These are phyloP conservation scores for Colletotrichum noveboracense DNA, from an alignment of 2,329 filamentous ascomycete genomes.

Conservation along the genomic window DNA sequence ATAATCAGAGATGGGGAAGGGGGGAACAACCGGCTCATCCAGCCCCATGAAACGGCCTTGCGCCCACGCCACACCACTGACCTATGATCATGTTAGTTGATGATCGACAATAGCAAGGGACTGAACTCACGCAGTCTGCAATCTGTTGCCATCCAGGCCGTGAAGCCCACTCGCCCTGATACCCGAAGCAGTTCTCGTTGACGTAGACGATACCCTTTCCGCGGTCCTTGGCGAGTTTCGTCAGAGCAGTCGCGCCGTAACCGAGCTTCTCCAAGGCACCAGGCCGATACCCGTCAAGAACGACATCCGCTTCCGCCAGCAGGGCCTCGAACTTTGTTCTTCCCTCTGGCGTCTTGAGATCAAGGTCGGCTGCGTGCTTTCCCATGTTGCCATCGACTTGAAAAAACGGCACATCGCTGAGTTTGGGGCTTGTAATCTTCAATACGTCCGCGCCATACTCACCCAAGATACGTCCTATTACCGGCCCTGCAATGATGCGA, in stretches of 20 bases:
- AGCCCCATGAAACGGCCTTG: constrained; percentile 67
- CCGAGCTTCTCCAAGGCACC: constrained; percentile 68
- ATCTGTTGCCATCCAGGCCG: constrained; percentile 77
- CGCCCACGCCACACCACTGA: constrained; percentile 64
- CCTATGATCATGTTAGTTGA: background rate
- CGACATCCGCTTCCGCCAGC: constrained; percentile 66
- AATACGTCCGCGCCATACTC: constrained; percentile 78
- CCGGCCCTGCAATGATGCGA: constrained; percentile 78
- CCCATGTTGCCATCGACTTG: constrained; percentile 76
- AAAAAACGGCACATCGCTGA: constrained; percentile 76
- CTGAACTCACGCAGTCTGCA: constrained; percentile 60
- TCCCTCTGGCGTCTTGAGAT: constrained; percentile 62
- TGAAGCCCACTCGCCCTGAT: constrained; percentile 61
- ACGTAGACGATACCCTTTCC: constrained; percentile 71
- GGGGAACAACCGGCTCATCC: constrained; percentile 68
- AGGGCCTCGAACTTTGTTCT: constrained; percentile 62
- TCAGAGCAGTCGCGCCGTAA: constrained; percentile 62
- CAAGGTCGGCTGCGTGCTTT: constrained; percentile 69
- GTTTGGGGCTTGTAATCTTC: constrained; percentile 70
- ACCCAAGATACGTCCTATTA: constrained; percentile 73
- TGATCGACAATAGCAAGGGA: too few relatives aligned
- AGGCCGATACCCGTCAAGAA: constrained; percentile 73
- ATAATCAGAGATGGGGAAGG: constrained; percentile 69
- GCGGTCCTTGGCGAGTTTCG: constrained; percentile 55
- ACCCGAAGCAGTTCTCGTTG: constrained; percentile 75